A percentile compares a stretch with the other conserved stretches of the same genome.
Evolutionary conservation across 2,329 filamentous ascomycete species (phyloP).

Genomic region (Penicillium sp.): DNA sequence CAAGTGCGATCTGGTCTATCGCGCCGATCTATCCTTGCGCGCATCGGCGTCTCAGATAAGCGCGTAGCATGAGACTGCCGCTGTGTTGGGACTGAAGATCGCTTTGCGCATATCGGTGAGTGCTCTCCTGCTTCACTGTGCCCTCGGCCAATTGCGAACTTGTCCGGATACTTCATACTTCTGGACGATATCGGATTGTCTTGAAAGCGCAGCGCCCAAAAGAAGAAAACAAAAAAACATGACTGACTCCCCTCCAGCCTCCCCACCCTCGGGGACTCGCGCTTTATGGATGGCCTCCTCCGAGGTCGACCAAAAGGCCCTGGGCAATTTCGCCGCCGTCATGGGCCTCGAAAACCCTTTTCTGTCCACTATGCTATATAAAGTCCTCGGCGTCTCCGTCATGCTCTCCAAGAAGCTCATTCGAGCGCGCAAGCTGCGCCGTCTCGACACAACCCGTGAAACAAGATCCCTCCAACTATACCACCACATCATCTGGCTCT

Average conservation of each 20-base stretch:
- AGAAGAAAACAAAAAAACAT: constrained; percentile 7
- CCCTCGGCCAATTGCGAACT: neutral
- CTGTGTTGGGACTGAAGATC: constrained; percentile 27
- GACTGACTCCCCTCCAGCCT: constrained; percentile 32
- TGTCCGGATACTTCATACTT: too few species aligned
- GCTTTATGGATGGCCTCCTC: constrained; percentile 80
- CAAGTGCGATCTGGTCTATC: neutral
- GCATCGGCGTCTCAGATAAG: constrained; percentile 12
- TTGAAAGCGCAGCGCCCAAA: too few species aligned
- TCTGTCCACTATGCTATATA: constrained; percentile 76
- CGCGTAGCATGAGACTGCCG: constrained; percentile 30
- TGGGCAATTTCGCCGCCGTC: constrained; percentile 81
- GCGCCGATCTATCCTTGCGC: neutral
- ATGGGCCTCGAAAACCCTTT: constrained; percentile 76
- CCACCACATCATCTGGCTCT: constrained; percentile 92
- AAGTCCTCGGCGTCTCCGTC: constrained; percentile 86
- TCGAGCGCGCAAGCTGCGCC: constrained; percentile 77
- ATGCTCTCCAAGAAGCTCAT: constrained; percentile 83
- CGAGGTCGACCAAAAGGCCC: constrained; percentile 95
- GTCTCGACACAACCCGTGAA: constrained; percentile 74
- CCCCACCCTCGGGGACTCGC: constrained; percentile 34
- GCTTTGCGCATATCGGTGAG: constrained; percentile 36
- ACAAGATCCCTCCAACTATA: constrained; percentile 82
- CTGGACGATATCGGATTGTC: too few species aligned
- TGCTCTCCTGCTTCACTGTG: neutral